phyloP scores from a whole-genome alignment of 2,329 filamentous ascomycete species.

The Botrytis fabae region DNA sequence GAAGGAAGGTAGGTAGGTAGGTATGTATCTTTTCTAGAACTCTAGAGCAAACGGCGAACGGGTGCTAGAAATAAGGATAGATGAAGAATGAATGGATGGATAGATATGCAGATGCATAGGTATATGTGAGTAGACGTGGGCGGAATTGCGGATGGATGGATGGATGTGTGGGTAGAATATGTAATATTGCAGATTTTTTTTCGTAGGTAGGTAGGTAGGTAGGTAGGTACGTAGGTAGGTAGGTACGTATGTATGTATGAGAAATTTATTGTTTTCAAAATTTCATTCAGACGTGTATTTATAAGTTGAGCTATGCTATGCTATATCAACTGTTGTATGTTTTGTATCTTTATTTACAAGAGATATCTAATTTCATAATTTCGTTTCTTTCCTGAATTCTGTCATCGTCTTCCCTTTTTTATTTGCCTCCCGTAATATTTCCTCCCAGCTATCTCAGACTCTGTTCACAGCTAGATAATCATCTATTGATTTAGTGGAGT shows the following conservation, averaged over 20 bases:
- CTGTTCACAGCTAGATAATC: neutral
- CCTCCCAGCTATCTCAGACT: neutral
- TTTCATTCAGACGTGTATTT: neutral
- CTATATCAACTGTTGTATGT: neutral
- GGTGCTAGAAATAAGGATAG: no score
- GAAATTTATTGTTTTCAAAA: neutral
- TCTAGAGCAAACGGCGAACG: no score
- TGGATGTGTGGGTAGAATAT: no score
- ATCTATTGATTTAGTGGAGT: neutral
- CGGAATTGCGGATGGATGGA: no score
- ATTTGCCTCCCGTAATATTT: neutral
- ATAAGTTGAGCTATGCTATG: no score
- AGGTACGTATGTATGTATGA: neutral
- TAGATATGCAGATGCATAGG: no score
- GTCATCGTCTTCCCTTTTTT: neutral
- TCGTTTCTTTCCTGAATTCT: neutral
- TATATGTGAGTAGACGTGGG: no score
- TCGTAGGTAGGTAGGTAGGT: no score
- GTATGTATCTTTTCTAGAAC: no score
- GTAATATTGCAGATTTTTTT: no score
- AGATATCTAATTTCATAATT: neutral
- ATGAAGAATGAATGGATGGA: no score
- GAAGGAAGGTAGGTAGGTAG: no score
- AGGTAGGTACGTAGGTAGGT: neutral
- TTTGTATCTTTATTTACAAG: neutral